A percentile compares a stretch with the other conserved stretches of the same genome.
phyloP scores from a whole-genome alignment of 202 grass and related monocot genomes.

The Bolboschoenoplectus hybrid region DNA sequence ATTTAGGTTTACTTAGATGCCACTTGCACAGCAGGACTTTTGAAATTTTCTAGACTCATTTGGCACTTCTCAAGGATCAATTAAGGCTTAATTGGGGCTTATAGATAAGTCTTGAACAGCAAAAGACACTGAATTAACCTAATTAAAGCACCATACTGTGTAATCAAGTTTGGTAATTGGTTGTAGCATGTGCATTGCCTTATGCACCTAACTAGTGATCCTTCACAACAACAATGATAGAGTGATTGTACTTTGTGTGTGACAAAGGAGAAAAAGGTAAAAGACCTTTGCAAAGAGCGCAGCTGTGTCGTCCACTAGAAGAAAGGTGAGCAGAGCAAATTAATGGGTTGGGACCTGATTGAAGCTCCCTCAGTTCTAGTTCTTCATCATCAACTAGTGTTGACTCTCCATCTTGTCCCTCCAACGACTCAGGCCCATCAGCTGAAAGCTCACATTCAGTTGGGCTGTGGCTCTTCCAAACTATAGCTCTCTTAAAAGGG shows the following conservation, averaged over 20 bases:
- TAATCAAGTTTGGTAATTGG: neutral
- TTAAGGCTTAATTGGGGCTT: neutral
- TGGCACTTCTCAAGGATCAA: neutral
- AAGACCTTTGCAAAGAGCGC: slow-evolving; percentile 97
- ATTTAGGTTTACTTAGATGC: neutral
- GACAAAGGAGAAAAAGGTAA: neutral
- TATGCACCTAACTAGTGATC: neutral
- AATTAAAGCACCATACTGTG: neutral
- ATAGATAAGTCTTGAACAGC: neutral
- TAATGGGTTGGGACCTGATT: slow-evolving; percentile 89
- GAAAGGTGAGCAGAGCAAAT: slow-evolving; percentile 88
- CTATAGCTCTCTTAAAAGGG: slow-evolving; percentile 51
- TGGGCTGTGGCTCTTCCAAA: slow-evolving; percentile 47
- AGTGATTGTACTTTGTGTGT: neutral
- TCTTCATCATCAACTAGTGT: slow-evolving; percentile 90
- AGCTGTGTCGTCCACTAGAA: slow-evolving; percentile 84
- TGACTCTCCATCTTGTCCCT: slow-evolving; percentile 49
- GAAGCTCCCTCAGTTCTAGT: slow-evolving; percentile 89
- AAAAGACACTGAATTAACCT: neutral
- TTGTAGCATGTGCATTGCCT: neutral
- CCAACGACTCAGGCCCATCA: slow-evolving; percentile 55
- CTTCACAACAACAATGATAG: neutral
- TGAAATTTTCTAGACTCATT: neutral
- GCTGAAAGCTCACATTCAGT: slow-evolving; percentile 77
- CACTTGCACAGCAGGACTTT: neutral